These are phyloP conservation scores for Rhizopogon salebrosus DNA, from an alignment of 768 basidiomycete species.

Conservation along the genomic window DNA sequence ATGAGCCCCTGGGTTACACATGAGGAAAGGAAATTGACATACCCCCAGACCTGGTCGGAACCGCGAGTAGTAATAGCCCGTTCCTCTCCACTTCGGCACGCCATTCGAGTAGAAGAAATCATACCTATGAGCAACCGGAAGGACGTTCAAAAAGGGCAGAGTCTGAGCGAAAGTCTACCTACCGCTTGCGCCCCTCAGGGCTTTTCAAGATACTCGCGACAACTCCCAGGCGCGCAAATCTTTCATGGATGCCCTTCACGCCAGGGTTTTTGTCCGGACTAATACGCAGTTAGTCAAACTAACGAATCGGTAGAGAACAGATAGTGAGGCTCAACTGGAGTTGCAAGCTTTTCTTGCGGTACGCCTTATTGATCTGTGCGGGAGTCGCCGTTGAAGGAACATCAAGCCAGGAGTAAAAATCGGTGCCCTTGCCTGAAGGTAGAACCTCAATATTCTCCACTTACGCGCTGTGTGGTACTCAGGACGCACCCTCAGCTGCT, in stretches of 20 bases:
- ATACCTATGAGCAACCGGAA: slow-evolving; percentile 44
- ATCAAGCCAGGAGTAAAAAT: slow-evolving; percentile 93
- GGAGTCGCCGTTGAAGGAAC: slow-evolving; percentile 70
- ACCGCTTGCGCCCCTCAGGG: slow-evolving; percentile 72
- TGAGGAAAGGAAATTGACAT: slow-evolving; percentile 16
- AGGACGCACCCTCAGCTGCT: slow-evolving; percentile 61
- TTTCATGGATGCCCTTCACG: slow-evolving; percentile 75
- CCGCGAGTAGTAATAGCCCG: slow-evolving; percentile 93
- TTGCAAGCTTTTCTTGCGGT: slow-evolving; percentile 84
- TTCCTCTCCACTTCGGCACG: slow-evolving; percentile 94
- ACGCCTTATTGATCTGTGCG: slow-evolving; percentile 81
- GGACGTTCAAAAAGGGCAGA: not conserved
- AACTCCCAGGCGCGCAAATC: slow-evolving; percentile 89
- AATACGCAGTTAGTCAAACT: slow-evolving; percentile 1
- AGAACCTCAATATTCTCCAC: not conserved
- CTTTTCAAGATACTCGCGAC: slow-evolving; percentile 78
- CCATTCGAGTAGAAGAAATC: slow-evolving; percentile 98
- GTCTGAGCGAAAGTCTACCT: slow-evolving; percentile 22
- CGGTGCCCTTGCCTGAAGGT: slow-evolving; percentile 73
- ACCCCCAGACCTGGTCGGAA: slow-evolving; percentile 91
- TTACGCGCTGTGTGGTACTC: not conserved
- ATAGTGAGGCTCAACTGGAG: slow-evolving; percentile 60
- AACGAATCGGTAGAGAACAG: slow-evolving; percentile 4
- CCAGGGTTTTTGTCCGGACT: slow-evolving; percentile 96
- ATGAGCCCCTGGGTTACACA: slow-evolving; percentile 1